Conservation (phyloP, 352 stramenopile species). For the Thalassiosira hispida region DNA sequence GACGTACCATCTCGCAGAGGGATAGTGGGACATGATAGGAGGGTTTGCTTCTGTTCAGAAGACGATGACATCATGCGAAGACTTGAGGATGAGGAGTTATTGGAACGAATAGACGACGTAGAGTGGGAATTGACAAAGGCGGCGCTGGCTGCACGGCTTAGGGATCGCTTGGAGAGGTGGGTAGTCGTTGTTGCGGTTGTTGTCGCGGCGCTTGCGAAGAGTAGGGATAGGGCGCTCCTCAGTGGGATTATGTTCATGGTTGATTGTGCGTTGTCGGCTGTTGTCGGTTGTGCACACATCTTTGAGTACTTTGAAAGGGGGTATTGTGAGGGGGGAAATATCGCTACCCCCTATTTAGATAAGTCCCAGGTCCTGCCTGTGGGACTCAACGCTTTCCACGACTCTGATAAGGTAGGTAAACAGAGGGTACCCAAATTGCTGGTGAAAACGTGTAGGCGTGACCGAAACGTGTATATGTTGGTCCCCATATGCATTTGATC, state of each 20-base stretch:
- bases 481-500: too few relatives aligned
- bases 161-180: background rate
- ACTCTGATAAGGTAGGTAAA: too few relatives aligned
- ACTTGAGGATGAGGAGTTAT: constrained; percentile 2
- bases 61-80: background rate
- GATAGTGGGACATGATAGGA: constrained; percentile 59
- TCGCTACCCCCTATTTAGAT: too few relatives aligned
- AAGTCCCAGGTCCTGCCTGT: too few relatives aligned
- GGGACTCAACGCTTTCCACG: too few relatives aligned
- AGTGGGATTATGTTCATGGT: constrained; percentile 8
- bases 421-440: too few relatives aligned
- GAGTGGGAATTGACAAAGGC: constrained; percentile 15
- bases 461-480: too few relatives aligned
- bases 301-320: too few relatives aligned
- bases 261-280: too few relatives aligned
- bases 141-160: background rate
- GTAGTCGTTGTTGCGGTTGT: background rate
- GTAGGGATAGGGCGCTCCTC: background rate
- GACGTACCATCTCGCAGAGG: constrained; percentile 50
- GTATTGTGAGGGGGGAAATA: too few relatives aligned
- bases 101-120: background rate
- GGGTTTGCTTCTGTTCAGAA: constrained; percentile 22
- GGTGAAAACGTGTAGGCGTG: too few relatives aligned
- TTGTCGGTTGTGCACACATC: too few relatives aligned
- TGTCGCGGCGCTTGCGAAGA: constrained; percentile 13